Evolutionary conservation across 2,329 filamentous ascomycete genomes (phyloP).

Genomic region (Botrytis hyacinthi): DNA sequence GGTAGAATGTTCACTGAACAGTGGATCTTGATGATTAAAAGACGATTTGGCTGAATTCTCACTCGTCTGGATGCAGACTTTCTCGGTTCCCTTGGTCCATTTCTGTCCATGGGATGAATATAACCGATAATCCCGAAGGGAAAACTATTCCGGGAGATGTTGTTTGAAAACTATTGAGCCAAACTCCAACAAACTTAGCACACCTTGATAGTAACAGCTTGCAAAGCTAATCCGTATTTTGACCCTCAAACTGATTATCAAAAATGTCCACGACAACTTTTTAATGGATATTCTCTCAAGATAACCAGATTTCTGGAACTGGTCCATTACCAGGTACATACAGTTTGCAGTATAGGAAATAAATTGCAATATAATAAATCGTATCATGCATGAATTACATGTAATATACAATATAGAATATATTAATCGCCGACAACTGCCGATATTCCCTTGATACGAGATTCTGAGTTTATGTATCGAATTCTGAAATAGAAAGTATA

Average conservation of each 20-base stretch:
- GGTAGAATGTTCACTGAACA: slow-evolving; percentile 19
- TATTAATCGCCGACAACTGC: slow-evolving; percentile 25
- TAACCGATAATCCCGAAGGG: slow-evolving; percentile 13
- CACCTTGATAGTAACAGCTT: neutral
- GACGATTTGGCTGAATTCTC: slow-evolving; percentile 13
- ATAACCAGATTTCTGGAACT: slow-evolving; percentile 21
- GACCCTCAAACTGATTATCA: neutral
- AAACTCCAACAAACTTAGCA: neutral
- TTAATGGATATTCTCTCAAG: slow-evolving; percentile 4
- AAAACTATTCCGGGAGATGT: neutral
- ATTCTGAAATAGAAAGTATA: slow-evolving; percentile 15
- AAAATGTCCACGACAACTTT: slow-evolving; percentile 2
- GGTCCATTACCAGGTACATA: slow-evolving; percentile 24
- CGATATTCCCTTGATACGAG: slow-evolving; percentile 11
- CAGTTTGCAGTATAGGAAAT: slow-evolving; percentile 19
- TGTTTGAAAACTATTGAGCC: neutral
- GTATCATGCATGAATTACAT: slow-evolving; percentile 20
- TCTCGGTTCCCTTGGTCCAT: slow-evolving; percentile 3
- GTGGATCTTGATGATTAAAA: slow-evolving; percentile 2
- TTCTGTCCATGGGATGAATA: slow-evolving; percentile 9
- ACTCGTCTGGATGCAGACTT: neutral
- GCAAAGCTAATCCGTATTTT: neutral
- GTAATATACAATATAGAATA: slow-evolving; percentile 21
- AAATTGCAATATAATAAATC: slow-evolving; percentile 22
- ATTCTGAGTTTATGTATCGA: neutral